Evolutionary conservation across 176 grass and related monocot genomes (phyloP).

Genomic region (Elymus sibiricus): DNA sequence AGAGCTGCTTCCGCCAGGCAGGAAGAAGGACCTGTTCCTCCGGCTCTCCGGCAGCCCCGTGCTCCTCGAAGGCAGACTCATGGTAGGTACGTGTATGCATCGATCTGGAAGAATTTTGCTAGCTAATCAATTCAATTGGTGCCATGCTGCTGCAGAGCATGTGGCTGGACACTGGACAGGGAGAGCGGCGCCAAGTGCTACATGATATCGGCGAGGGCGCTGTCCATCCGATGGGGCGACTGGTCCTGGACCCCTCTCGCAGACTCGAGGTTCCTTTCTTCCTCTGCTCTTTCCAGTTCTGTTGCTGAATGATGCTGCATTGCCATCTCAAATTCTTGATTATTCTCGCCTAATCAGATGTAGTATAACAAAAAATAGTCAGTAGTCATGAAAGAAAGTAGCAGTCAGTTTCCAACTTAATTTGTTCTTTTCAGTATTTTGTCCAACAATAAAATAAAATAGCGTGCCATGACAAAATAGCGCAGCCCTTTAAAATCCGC

Average conservation of each 20-base stretch:
- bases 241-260: constrained; percentile 49
- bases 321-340: too few relatives aligned
- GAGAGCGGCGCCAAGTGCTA: constrained; percentile 51
- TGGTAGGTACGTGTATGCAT: neutral
- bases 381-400: too few relatives aligned
- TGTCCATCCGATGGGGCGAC: constrained; percentile 24
- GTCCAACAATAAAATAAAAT: too few relatives aligned
- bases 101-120: neutral
- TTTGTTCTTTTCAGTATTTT: too few relatives aligned
- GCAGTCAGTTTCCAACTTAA: too few relatives aligned
- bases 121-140: neutral
- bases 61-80: constrained; percentile 41
- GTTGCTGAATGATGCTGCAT: too few relatives aligned
- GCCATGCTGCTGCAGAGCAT: constrained; percentile 30
- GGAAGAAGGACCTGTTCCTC: constrained; percentile 45
- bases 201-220: constrained; percentile 46
- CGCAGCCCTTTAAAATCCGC: too few relatives aligned
- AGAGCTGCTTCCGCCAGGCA: neutral
- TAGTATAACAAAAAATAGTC: too few relatives aligned
- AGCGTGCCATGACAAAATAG: too few relatives aligned
- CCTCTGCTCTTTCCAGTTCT: neutral
- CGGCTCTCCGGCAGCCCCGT: constrained; percentile 36
- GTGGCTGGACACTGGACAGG: constrained; percentile 48
- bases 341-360: too few relatives aligned
- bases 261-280: constrained; percentile 2